These are phyloP conservation scores for Saksenaea vasiformis DNA, from an alignment of 371 early-diverging fungal species.

Conservation along the genomic window DNA sequence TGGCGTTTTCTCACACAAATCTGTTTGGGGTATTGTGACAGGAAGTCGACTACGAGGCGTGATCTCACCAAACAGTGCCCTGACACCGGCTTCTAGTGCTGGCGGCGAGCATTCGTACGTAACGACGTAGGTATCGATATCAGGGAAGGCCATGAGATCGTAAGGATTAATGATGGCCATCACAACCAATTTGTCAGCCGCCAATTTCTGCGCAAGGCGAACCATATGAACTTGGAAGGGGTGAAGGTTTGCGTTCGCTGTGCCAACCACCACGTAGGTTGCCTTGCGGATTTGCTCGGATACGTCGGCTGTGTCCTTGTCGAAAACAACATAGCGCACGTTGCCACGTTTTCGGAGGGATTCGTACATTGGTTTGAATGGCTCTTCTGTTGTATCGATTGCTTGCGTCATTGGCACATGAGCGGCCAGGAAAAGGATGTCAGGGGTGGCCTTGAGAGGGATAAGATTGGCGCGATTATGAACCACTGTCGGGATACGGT, in stretches of 20 bases:
- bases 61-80: slow-evolving; percentile 42
- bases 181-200: slow-evolving; percentile 25
- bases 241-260: slow-evolving; percentile 50
- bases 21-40: slow-evolving; percentile 32
- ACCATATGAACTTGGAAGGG: slow-evolving; percentile 45
- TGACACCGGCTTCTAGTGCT: slow-evolving; percentile 46
- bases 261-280: slow-evolving; percentile 40
- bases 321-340: slow-evolving; percentile 35
- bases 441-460: slow-evolving; percentile 24
- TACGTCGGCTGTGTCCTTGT: slow-evolving; percentile 17
- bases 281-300: slow-evolving; percentile 22
- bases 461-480: slow-evolving; percentile 24
- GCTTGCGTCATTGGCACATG: slow-evolving; percentile 48
- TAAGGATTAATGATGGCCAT: slow-evolving; percentile 51
- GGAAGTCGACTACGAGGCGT: slow-evolving; percentile 28
- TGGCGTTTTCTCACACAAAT: background rate
- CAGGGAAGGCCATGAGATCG: slow-evolving; percentile 43
- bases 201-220: slow-evolving; percentile 18
- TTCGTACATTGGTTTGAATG: slow-evolving; percentile 40
- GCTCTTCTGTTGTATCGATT: slow-evolving; percentile 48
- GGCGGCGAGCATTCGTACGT: slow-evolving; percentile 54
- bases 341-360: slow-evolving; percentile 27
- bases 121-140: slow-evolving; percentile 39
- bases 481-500: slow-evolving; percentile 41
- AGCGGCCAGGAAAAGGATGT: slow-evolving; percentile 39